Evolutionary conservation across 106 monocot genomes (phyloP).

Genomic region (Acorus calamus): DNA sequence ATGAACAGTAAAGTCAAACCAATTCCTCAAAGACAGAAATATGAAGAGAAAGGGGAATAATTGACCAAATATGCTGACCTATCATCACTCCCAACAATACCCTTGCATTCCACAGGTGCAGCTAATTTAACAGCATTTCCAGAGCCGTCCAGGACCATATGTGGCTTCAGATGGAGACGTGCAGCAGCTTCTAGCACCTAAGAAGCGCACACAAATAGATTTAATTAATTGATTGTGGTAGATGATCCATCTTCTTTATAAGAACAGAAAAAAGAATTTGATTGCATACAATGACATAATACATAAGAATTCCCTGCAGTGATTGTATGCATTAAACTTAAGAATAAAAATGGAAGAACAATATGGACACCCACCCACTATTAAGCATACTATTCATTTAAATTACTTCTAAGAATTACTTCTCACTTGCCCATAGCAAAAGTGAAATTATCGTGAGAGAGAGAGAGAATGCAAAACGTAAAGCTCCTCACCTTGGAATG

Average conservation of each 20-base stretch:
- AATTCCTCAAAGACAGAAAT: neutral
- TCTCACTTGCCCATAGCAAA: no score
- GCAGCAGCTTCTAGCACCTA: slow-evolving; percentile 90
- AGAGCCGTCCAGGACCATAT: slow-evolving; percentile 76
- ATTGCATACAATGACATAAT: no score
- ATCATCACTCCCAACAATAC: slow-evolving; percentile 97
- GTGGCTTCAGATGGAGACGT: slow-evolving; percentile 78
- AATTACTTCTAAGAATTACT: no score
- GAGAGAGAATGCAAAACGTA: neutral
- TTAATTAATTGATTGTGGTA: no score
- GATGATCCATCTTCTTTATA: no score
- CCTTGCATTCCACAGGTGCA: slow-evolving; percentile 98
- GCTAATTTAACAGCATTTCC: slow-evolving; percentile 83
- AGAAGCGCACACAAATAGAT: neutral
- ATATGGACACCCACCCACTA: no score
- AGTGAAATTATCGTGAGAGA: neutral
- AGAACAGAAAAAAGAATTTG: no score
- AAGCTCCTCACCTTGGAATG: slow-evolving; percentile 70
- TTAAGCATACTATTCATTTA: no score
- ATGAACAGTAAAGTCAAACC: no score
- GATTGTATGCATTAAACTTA: no score
- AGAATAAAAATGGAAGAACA: no score
- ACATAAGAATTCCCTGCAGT: no score
- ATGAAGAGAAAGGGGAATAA: neutral
- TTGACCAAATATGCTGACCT: slow-evolving; percentile 33